Evolutionary conservation across 1,284 basidiomycete genomes (phyloP).

Genomic region (Paramarasmius palmivorus): DNA sequence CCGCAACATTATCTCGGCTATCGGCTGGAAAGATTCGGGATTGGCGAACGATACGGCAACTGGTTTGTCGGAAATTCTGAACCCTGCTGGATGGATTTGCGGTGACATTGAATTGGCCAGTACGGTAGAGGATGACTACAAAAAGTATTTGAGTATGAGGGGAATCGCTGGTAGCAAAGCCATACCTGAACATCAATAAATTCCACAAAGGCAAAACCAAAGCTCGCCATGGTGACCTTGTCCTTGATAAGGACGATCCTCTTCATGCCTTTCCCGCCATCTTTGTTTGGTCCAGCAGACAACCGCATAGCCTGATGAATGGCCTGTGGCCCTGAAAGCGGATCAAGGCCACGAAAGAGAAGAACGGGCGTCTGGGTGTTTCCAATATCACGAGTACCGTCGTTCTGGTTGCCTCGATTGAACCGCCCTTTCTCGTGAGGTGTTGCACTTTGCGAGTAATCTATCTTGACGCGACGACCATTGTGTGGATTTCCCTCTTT

Average conservation of each 20-base stretch:
- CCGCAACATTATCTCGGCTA: conserved; percentile 67
- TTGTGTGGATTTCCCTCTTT: conserved; percentile 64
- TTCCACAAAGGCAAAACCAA: conserved; percentile 92
- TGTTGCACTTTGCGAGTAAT: conserved; percentile 81
- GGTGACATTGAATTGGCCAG: conserved; percentile 82
- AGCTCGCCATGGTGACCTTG: conserved; percentile 78
- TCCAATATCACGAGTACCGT: conserved; percentile 93
- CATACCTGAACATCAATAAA: conserved; percentile 80
- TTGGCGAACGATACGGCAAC: conserved; percentile 90
- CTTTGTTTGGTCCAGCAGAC: conserved; percentile 63
- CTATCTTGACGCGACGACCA: conserved; percentile 85
- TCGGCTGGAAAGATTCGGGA: conserved; percentile 80
- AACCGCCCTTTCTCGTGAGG: conserved; percentile 65
- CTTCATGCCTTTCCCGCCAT: conserved; percentile 82
- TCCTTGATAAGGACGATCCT: conserved; percentile 88
- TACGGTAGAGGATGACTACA: conserved; percentile 68
- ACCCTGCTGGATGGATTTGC: conserved; percentile 82
- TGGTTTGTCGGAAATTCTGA: conserved; percentile 82
- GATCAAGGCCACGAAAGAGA: conserved; percentile 85
- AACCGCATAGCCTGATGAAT: conserved; percentile 77
- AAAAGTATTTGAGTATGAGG: conserved; percentile 13
- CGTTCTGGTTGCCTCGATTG: conserved; percentile 70
- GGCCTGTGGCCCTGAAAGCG: conserved; percentile 82
- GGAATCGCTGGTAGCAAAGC: conserved; percentile 6
- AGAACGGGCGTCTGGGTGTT: conserved; percentile 78